phyloP scores from a whole-genome alignment of 495 filamentous ascomycete species.

The Lasiosphaeriaceae sp. region DNA sequence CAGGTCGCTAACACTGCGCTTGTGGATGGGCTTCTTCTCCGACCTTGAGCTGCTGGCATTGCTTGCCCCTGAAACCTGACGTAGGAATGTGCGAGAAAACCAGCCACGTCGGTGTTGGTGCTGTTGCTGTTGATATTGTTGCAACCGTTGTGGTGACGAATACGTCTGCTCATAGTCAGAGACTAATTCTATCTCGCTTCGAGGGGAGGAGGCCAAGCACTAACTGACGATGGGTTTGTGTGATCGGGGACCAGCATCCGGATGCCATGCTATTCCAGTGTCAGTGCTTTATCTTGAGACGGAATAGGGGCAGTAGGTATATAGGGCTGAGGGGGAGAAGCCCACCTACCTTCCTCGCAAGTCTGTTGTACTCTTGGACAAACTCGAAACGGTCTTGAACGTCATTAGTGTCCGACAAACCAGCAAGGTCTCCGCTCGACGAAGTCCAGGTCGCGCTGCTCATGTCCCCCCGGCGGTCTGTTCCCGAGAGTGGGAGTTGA shows the following conservation, averaged over 20 bases:
- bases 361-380: slow-evolving; percentile 50
- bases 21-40: slow-evolving; percentile 32
- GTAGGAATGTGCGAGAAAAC: slow-evolving; percentile 32
- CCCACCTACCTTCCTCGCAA: slow-evolving; percentile 45
- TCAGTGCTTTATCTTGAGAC: not conserved
- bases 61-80: slow-evolving; percentile 23
- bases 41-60: slow-evolving; percentile 25
- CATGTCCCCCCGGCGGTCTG: slow-evolving; percentile 16
- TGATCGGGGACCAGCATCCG: slow-evolving; percentile 28
- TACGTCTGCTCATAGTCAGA: slow-evolving; percentile 15
- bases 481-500: slow-evolving; percentile 15
- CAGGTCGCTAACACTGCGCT: slow-evolving; percentile 48
- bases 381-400: slow-evolving; percentile 39
- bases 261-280: slow-evolving; percentile 38
- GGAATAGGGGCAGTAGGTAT: not conserved
- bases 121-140: not conserved
- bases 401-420: slow-evolving; percentile 37
- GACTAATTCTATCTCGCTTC: no score
- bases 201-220: slow-evolving; percentile 2
- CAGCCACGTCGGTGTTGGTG: slow-evolving; percentile 19
- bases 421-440: slow-evolving; percentile 33
- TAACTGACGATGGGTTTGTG: slow-evolving; percentile 12
- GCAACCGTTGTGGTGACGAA: slow-evolving; percentile 3
- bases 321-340: not conserved
- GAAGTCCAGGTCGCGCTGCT: slow-evolving; percentile 45